Conservation (phyloP, 2,329 filamentous ascomycete species). For the Ampelomyces quisqualis region DNA sequence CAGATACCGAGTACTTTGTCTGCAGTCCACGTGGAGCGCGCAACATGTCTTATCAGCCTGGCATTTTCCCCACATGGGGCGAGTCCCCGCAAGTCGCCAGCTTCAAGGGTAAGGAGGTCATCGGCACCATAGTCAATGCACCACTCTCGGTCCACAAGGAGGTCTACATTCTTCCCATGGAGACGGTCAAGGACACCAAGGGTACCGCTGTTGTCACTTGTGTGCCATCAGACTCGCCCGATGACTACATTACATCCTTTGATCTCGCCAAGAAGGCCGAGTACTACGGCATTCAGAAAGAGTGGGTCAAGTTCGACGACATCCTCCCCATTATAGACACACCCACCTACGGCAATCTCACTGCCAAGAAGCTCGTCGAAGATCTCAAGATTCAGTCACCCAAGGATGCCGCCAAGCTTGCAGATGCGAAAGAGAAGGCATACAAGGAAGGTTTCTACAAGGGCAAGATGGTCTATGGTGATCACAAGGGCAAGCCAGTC, state of each 20-base stretch:
- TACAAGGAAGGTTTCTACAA: constrained; percentile 99
- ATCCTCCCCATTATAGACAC: constrained; percentile 77
- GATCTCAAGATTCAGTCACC: constrained; percentile 95
- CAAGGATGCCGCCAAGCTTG: constrained; percentile 87
- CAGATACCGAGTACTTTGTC: constrained; percentile 71
- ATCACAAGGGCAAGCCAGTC: constrained; percentile 84
- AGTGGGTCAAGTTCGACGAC: constrained; percentile 84
- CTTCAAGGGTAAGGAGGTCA: constrained; percentile 72
- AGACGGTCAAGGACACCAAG: constrained; percentile 86
- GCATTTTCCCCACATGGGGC: constrained; percentile 76
- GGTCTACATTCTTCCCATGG: constrained; percentile 92
- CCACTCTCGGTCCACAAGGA: constrained; percentile 79
- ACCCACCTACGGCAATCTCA: constrained; percentile 80
- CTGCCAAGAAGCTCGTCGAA: constrained; percentile 80
- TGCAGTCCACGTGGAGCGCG: constrained; percentile 79
- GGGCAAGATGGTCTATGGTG: constrained; percentile 82
- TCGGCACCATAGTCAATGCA: constrained; percentile 87
- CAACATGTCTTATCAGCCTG: constrained; percentile 91
- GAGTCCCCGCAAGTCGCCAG: constrained; percentile 73
- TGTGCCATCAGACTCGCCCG: constrained; percentile 92
- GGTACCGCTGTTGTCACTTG: constrained; percentile 95
- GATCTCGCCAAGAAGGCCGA: constrained; percentile 94
- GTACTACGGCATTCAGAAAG: constrained; percentile 89
- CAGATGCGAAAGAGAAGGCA: constrained; percentile 90
- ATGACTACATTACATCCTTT: constrained; percentile 86